Evolutionary conservation across 1,139 yeast genomes (phyloP).

Genomic region (Blastobotrys capitulatus): DNA sequence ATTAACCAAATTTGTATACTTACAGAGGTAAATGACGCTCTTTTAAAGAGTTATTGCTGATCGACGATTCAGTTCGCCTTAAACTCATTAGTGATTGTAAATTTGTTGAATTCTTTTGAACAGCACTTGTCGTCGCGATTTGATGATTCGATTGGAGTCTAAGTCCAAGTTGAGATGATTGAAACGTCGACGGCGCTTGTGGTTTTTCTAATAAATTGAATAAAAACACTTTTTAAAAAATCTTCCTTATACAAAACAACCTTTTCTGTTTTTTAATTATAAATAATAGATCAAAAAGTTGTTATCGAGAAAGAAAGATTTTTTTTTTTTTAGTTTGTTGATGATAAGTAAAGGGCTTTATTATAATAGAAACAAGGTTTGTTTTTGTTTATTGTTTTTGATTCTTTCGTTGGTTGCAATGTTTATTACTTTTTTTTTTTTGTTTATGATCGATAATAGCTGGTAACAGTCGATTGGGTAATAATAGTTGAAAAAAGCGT

Average conservation of each 20-base stretch:
- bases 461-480: no score
- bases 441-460: no score
- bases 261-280: background rate
- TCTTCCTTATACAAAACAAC: no score
- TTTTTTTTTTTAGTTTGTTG: no score
- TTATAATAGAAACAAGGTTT: no score
- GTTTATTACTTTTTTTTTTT: no score
- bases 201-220: constrained; percentile 1
- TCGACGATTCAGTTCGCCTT: constrained; percentile 17
- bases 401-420: no score
- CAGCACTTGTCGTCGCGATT: no score
- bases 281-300: background rate
- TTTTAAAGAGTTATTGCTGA: constrained; percentile 1
- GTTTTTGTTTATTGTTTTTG: no score
- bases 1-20: constrained; percentile 2
- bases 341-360: no score
- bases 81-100: constrained; percentile 13
- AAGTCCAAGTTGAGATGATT: constrained; percentile 5
- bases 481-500: no score
- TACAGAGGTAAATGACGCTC: constrained; percentile 21
- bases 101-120: background rate
- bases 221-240: constrained; percentile 7
- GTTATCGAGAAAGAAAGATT: background rate
- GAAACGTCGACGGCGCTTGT: background rate
- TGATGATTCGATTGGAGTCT: background rate